Evolutionary conservation across 352 stramenopile species (phyloP).

Genomic region (Thraustochytrium sp.): DNA sequence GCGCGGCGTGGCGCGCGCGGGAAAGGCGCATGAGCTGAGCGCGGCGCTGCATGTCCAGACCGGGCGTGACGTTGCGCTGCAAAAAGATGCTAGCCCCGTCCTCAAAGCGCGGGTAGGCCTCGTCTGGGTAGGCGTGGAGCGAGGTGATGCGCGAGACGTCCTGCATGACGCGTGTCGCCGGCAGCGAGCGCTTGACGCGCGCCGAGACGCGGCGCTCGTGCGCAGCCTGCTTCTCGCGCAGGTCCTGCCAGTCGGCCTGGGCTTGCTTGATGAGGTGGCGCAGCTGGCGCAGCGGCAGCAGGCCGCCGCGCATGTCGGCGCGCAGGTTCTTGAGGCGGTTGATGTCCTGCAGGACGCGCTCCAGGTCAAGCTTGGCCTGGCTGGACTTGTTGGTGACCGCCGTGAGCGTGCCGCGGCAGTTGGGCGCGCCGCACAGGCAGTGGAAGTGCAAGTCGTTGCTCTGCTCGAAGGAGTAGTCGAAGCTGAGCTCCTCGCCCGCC

Average conservation of each 20-base stretch:
- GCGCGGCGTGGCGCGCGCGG: neutral
- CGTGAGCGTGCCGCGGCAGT: constrained; percentile 27
- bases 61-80: neutral
- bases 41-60: neutral
- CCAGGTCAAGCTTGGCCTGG: constrained; percentile 2
- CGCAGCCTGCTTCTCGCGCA: neutral
- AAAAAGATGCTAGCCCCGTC: neutral
- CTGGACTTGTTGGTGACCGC: neutral
- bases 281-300: neutral
- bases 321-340: neutral
- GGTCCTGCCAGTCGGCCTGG: neutral
- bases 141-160: neutral
- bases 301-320: neutral
- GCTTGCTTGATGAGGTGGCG: neutral
- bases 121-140: neutral
- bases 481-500: constrained; percentile 81
- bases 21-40: neutral
- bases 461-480: constrained; percentile 85
- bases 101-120: neutral
- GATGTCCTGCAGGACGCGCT: neutral
- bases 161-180: neutral
- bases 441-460: constrained; percentile 9
- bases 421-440: constrained; percentile 24
- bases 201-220: neutral
- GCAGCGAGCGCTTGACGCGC: neutral